These are phyloP conservation scores for Candida morakotiae DNA, from an alignment of 805 yeast species.

Conservation along the genomic window DNA sequence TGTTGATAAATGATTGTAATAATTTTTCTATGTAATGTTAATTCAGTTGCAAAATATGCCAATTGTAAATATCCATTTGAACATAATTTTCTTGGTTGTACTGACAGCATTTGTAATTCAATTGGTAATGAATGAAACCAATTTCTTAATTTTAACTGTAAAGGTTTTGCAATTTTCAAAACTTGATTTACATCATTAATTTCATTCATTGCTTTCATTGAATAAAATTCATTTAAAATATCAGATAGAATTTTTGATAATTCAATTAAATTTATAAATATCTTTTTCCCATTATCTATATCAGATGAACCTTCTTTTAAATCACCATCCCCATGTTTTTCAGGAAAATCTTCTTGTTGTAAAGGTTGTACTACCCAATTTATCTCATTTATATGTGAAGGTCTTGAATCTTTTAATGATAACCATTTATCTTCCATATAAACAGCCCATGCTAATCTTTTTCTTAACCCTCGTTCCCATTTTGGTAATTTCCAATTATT, in stretches of 20 bases:
- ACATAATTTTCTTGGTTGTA: constrained; percentile 58
- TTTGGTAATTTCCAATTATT: constrained; percentile 87
- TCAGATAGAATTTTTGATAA: constrained; percentile 67
- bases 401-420: constrained; percentile 74
- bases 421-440: constrained; percentile 92
- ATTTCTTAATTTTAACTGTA: constrained; percentile 63
- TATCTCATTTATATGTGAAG: constrained; percentile 69
- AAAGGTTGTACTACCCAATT: constrained; percentile 80
- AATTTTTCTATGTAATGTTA: constrained; percentile 78
- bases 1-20: constrained; percentile 48
- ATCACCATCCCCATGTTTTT: constrained; percentile 52
- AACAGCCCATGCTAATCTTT: constrained; percentile 94
- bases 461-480: constrained; percentile 90
- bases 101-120: constrained; percentile 58
- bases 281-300: constrained; percentile 62
- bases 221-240: constrained; percentile 67
- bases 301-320: constrained; percentile 60
- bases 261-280: constrained; percentile 65
- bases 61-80: constrained; percentile 77
- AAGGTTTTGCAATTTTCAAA: constrained; percentile 73
- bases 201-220: constrained; percentile 59
- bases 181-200: constrained; percentile 62
- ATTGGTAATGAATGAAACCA: constrained; percentile 76
- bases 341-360: constrained; percentile 75
- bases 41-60: constrained; percentile 86